These are phyloP conservation scores for Cytospora chrysosperma DNA, from an alignment of 2,329 filamentous ascomycete genomes.

Conservation along the genomic window DNA sequence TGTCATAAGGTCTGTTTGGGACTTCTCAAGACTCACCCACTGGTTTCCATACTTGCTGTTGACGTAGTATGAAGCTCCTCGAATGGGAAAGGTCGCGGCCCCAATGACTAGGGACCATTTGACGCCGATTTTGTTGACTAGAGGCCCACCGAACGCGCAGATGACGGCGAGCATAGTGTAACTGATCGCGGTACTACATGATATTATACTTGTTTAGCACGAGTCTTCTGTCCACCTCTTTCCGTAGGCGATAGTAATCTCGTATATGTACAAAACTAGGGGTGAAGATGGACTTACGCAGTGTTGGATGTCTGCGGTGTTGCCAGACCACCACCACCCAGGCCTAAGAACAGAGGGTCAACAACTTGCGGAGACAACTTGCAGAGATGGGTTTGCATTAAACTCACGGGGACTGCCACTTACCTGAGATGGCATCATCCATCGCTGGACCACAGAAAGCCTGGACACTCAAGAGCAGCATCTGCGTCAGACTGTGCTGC, in stretches of 20 bases:
- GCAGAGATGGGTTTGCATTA: not conserved
- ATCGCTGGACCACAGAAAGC: slow-evolving; percentile 44
- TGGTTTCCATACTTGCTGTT: slow-evolving; percentile 49
- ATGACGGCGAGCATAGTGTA: slow-evolving; percentile 28
- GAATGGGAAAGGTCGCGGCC: slow-evolving; percentile 43
- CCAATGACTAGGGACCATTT: slow-evolving; percentile 48
- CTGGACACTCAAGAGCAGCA: slow-evolving; percentile 47
- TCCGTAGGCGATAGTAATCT: no score
- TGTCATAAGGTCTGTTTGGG: no score
- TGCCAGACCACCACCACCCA: slow-evolving; percentile 45
- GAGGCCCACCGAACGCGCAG: slow-evolving; percentile 43
- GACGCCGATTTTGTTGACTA: slow-evolving; percentile 47
- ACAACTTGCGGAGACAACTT: not conserved
- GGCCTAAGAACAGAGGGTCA: no score
- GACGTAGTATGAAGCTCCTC: slow-evolving; percentile 47
- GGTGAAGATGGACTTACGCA: slow-evolving; percentile 34
- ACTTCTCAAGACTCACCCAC: slow-evolving; percentile 37
- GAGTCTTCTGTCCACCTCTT: not conserved
- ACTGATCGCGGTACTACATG: not conserved
- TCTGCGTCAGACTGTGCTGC: slow-evolving; percentile 48
- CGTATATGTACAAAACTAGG: slow-evolving; percentile 31
- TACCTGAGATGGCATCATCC: slow-evolving; percentile 40
- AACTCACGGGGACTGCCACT: slow-evolving; percentile 11
- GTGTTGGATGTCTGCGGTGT: slow-evolving; percentile 44
- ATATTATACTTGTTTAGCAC: not conserved